A percentile compares a stretch with the other conserved stretches of the same genome.
phyloP scores from a whole-genome alignment of 2,329 filamentous ascomycete genomes.

The Hirsutella minnesotensis region DNA sequence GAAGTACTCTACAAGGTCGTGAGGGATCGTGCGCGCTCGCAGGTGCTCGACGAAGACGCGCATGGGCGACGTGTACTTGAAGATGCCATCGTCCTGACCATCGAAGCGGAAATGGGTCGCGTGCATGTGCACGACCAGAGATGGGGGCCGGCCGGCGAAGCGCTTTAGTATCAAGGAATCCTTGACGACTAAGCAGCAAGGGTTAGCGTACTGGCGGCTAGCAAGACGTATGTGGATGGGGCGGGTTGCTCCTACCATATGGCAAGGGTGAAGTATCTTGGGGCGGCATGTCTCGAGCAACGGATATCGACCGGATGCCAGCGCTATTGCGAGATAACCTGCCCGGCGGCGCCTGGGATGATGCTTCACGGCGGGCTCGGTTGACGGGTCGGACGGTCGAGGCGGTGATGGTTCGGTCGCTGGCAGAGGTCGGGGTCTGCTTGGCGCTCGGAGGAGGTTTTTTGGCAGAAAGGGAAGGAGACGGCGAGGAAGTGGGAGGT shows the following conservation, averaged over 20 bases:
- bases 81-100: constrained; percentile 74
- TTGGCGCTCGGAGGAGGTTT: constrained; percentile 36
- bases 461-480: constrained; percentile 44
- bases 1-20: constrained; percentile 77
- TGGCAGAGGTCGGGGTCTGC: constrained; percentile 20
- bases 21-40: constrained; percentile 64
- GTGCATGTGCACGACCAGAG: constrained; percentile 77
- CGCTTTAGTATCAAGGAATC: constrained; percentile 74
- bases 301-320: constrained; percentile 35
- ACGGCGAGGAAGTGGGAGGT: constrained; percentile 47
- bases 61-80: constrained; percentile 89
- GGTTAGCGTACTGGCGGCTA: not conserved
- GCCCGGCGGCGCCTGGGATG: constrained; percentile 27
- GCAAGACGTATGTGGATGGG: not conserved
- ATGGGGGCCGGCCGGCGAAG: constrained; percentile 63
- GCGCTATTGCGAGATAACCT: constrained; percentile 39
- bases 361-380: constrained; percentile 46
- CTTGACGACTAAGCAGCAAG: constrained; percentile 47
- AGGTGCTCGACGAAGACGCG: constrained; percentile 68
- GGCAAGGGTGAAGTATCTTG: constrained; percentile 34
- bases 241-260: constrained; percentile 29
- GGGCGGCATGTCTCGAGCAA: constrained; percentile 28
- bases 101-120: constrained; percentile 84
- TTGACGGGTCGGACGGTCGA: constrained; percentile 37
- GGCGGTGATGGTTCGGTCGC: constrained; percentile 24